Percentiles rank a stretch among this genome's conserved stretches.
phyloP scores from a whole-genome alignment of 2,329 filamentous ascomycete species.

The Fusarium coffeatum region DNA sequence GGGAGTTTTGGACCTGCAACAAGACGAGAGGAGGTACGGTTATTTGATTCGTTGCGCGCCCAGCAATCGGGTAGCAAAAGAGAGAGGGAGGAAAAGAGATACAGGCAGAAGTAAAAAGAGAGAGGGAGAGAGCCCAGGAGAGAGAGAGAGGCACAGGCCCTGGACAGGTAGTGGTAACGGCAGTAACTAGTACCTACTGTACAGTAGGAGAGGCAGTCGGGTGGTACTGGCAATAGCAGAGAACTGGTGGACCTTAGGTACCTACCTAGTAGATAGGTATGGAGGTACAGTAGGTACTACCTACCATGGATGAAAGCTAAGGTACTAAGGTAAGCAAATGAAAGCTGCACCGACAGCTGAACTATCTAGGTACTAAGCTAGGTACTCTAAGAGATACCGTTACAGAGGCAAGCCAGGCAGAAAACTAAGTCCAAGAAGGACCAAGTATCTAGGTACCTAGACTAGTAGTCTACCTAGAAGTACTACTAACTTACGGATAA shows the following conservation, averaged over 20 bases:
- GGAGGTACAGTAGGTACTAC: too few relatives aligned
- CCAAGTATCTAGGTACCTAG: neutral
- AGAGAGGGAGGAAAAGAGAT: slow-evolving; percentile 6
- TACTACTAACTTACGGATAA: too few relatives aligned
- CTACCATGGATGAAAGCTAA: neutral
- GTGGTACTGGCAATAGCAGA: neutral
- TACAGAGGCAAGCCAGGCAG: slow-evolving; percentile 31
- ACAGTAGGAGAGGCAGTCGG: neutral
- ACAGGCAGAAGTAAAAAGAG: neutral
- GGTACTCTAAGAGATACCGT: neutral
- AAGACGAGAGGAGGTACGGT: slow-evolving; percentile 15
- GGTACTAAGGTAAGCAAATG: neutral
- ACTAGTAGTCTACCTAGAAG: neutral
- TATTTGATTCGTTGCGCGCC: slow-evolving; percentile 18
- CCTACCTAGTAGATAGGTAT: neutral
- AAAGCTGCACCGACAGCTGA: slow-evolving; percentile 14
- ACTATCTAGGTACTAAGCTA: neutral
- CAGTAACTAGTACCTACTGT: neutral
- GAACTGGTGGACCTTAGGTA: neutral
- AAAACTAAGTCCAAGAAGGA: slow-evolving; percentile 25
- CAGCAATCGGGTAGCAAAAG: slow-evolving; percentile 3
- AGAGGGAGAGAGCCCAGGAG: neutral
- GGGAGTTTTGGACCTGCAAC: slow-evolving; percentile 24
- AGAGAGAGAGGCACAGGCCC: slow-evolving; percentile 18
- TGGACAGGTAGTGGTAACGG: slow-evolving; percentile 12